Base-by-base conservation (phyloP, 371 early-diverging fungal species). In the Mortierella sp. region DNA sequence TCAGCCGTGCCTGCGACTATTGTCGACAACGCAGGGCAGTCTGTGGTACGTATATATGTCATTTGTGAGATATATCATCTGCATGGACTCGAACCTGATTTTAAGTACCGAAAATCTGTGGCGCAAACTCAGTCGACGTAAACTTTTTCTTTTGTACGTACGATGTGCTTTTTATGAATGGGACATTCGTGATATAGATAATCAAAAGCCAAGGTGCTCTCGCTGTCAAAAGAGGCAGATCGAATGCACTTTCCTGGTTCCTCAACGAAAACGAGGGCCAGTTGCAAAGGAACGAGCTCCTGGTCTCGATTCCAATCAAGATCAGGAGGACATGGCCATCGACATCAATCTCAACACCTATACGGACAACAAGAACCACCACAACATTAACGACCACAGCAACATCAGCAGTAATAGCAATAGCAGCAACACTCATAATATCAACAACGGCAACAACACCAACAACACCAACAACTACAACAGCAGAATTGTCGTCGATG, bases 21-120 rank as follows among this genome's bases (percentile, higher is more conserved):
- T 53, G 53, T 53, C 53, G 53, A 6, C 53, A 53, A 29, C 31
- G 53, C 29, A 53, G 53, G 53, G 53, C 53, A 13, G 53, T 53
- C 29, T 53, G 53, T 4, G 24, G n/a, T 53, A 29, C 13, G 53
- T 53, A 8, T 44, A 11, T n/a, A n/a, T n/a, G n/a, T n/a, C n/a
- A n/a, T n/a, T n/a, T n/a, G n/a, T n/a, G n/a, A n/a, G n/a, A n/a
- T n/a, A n/a, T n/a, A n/a, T n/a, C n/a, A n/a, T n/a, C n/a, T n/a
- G n/a, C n/a, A n/a, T n/a, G n/a, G n/a, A n/a, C n/a, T n/a, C 44
- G 9, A 44, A 6, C 10, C 14, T 11, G 10, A 9, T 44, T 24
- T 1, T 24, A 4, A 11, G 1, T 29, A 29, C 53, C 29, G 9
- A 29, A 53, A 29, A 53, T 53, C 53, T 29, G 53, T 26, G 53